These are phyloP conservation scores for Ananas comosus DNA, from an alignment of 176 grass and related monocot species.

Conservation along the genomic window DNA sequence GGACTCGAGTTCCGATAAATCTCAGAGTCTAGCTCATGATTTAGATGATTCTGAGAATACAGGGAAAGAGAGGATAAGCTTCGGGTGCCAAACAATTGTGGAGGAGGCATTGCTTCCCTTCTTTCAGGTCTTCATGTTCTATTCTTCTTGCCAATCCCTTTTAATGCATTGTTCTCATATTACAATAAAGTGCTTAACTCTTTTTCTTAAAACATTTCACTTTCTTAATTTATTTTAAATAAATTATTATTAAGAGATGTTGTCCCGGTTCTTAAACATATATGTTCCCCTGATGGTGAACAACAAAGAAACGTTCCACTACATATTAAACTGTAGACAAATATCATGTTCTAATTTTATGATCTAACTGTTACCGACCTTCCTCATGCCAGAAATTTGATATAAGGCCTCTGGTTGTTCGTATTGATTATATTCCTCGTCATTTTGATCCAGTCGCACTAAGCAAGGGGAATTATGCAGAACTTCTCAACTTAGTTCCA, in stretches of 20 bases:
- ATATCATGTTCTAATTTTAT: constrained; percentile 5
- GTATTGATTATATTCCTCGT: constrained; percentile 87
- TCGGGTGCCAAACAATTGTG: constrained; percentile 38
- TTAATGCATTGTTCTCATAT: neutral
- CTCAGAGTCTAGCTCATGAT: constrained; percentile 23
- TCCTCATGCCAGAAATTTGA: constrained; percentile 81
- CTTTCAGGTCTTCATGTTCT: constrained; percentile 63
- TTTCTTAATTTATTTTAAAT: neutral
- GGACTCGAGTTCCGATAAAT: constrained; percentile 32
- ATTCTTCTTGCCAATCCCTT: constrained; percentile 6
- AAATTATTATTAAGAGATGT: neutral
- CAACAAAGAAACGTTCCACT: constrained; percentile 9
- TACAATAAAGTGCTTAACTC: neutral
- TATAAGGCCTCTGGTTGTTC: constrained; percentile 62
- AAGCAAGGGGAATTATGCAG: constrained; percentile 87
- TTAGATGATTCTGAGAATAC: constrained; percentile 34
- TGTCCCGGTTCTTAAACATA: neutral
- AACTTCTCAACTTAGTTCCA: constrained; percentile 94
- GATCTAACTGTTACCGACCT: constrained; percentile 16
- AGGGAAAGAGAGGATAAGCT: constrained; percentile 28
- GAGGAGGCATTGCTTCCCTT: constrained; percentile 95
- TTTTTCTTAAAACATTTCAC: neutral
- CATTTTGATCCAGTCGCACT: constrained; percentile 85
- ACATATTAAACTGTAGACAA: neutral
- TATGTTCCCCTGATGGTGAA: neutral